Conservation (phyloP, 2,329 filamentous ascomycete genomes). For the Xenoacremonium recifei region DNA sequence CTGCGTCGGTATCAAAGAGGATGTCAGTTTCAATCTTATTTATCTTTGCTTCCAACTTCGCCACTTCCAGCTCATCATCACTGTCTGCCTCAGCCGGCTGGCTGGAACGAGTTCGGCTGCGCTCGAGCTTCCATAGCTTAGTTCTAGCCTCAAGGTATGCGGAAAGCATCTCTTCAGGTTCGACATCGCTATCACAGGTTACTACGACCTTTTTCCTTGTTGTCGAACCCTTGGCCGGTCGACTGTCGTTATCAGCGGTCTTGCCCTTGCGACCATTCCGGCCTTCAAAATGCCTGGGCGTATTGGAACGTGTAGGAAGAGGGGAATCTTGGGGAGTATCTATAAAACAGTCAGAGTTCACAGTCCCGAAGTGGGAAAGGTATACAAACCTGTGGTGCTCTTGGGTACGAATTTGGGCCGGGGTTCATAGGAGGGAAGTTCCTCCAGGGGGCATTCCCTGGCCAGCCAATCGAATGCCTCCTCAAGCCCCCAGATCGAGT, state of each 20-base stretch:
- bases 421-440: constrained; percentile 69
- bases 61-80: constrained; percentile 47
- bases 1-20: constrained; percentile 67
- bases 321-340: constrained; percentile 52
- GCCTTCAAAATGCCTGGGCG: constrained; percentile 39
- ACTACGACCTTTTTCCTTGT: constrained; percentile 44
- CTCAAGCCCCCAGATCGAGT: constrained; percentile 79
- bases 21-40: constrained; percentile 75
- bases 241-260: constrained; percentile 26
- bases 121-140: constrained; percentile 62
- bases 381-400: constrained; percentile 30
- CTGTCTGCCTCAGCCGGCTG: constrained; percentile 16
- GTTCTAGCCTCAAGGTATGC: constrained; percentile 75
- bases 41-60: constrained; percentile 71
- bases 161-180: constrained; percentile 72
- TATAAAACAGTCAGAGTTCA: constrained; percentile 20
- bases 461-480: constrained; percentile 90
- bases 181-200: constrained; percentile 67
- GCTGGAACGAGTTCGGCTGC: constrained; percentile 26
- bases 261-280: constrained; percentile 32
- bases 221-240: constrained; percentile 19
- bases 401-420: constrained; percentile 36
- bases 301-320: constrained; percentile 47
- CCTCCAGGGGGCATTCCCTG: constrained; percentile 66
- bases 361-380: background rate